Evolutionary conservation across 75 land plant species (phyloP), one percentile per base, ranked within the genome.

Genomic region (Selaginella moellendorffii): DNA sequence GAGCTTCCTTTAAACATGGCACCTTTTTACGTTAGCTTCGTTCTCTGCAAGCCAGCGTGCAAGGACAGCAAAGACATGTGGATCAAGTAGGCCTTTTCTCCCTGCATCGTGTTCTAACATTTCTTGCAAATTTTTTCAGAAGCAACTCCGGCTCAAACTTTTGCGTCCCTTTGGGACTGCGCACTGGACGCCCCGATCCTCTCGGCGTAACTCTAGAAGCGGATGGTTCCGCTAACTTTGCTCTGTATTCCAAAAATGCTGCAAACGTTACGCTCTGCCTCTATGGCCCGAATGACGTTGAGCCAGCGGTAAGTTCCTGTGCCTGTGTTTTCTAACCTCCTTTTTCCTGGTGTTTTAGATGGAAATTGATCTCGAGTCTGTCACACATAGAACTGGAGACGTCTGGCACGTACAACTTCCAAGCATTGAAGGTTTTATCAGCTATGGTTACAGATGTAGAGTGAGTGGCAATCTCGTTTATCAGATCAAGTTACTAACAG

Each of bases 361-460:
- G 52, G 91, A 95, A 71, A 74, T 95, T 69, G 96, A 84, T 26
- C 72, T 95, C 24, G 97, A 89, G 65, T 76, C 75, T 23, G 80
- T 82, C 52, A 56, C 89, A 0, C 83, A 95, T 63, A 74, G 81
- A 30, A 75, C 98, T 0, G 88, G 90, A 54, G 68, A 83, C 68
- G 71, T 85, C 0, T 95, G 96, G 96, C 99, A 95, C 74, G 79
- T 81, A 21, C 76, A 76, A 1, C 26, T 95, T 54, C 78, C 81
- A 23, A 65, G 65, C 63, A 20, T 67, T 27, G 73, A 59, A 28
- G 26, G 26, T 1, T 93, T 69, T 78, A 67, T 66, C 2, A 66
- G 85, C 52, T 93, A 93, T 79, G 96, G 99, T 14, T 93, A 88
- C 71, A 81, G 83, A 23, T 85, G 83, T 70, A 93, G 82, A 72